Conservation (phyloP, 2,329 filamentous ascomycete species). For the Sporothrix luriei region DNA sequence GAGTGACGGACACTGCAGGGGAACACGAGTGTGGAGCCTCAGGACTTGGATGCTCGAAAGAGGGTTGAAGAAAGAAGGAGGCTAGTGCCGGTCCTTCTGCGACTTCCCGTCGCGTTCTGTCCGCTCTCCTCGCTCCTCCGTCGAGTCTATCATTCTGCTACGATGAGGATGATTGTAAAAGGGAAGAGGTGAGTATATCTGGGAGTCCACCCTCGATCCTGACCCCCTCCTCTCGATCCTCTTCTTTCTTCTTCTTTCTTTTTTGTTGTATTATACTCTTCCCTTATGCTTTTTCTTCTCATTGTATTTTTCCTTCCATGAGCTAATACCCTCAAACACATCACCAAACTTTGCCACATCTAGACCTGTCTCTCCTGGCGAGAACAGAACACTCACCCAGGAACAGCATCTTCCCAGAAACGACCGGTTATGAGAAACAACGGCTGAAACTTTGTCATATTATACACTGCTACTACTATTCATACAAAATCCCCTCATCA, state of each 20-base stretch:
- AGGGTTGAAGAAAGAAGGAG: conserved; percentile 21
- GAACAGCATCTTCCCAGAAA: conserved; percentile 27
- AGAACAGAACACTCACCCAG: conserved; percentile 27
- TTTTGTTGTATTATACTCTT: neutral
- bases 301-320: neutral
- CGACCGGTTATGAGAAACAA: conserved; percentile 16
- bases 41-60: neutral
- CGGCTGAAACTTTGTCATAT: conserved; percentile 21
- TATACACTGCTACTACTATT: conserved; percentile 8
- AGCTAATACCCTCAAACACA: conserved; percentile 1
- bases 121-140: conserved; percentile 11
- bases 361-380: conserved; percentile 32
- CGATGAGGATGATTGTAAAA: conserved; percentile 24
- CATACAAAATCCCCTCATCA: neutral
- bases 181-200: conserved; percentile 34
- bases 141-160: conserved; percentile 20
- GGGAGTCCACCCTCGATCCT: conserved; percentile 29
- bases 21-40: conserved; percentile 25
- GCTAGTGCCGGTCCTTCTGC: conserved; percentile 27
- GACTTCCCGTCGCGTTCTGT: conserved; percentile 27
- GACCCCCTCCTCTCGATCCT: neutral
- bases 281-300: neutral
- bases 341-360: conserved; percentile 11
- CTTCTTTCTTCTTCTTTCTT: conserved; percentile 3
- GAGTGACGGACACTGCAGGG: conserved; percentile 18